These are phyloP conservation scores for Eremochloa ophiuroides DNA, from an alignment of 176 grass and related monocot species.

Conservation along the genomic window DNA sequence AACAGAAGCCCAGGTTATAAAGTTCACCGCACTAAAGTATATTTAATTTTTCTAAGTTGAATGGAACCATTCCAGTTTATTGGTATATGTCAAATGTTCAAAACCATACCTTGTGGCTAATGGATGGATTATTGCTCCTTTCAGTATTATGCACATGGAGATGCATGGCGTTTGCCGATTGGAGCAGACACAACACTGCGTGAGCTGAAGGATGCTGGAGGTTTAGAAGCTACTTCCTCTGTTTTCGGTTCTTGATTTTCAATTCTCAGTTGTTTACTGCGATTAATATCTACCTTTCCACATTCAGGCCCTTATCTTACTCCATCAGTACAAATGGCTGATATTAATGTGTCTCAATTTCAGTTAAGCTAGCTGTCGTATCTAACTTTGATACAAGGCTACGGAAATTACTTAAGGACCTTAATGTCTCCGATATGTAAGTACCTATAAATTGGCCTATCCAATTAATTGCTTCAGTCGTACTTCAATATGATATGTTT, in stretches of 20 bases:
- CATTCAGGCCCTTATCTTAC: background rate
- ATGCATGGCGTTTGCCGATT: constrained; percentile 67
- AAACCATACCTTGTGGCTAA: background rate
- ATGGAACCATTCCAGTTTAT: background rate
- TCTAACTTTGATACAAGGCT: constrained; percentile 89
- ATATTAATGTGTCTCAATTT: constrained; percentile 33
- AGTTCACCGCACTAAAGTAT: background rate
- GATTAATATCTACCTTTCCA: background rate
- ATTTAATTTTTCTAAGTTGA: background rate
- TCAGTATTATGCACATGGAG: constrained; percentile 69
- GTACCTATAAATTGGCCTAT: background rate
- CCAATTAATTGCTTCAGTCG: background rate
- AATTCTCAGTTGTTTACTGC: background rate
- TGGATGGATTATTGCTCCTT: constrained; percentile 6
- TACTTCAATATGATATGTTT: background rate
- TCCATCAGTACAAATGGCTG: background rate
- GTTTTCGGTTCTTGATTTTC: constrained; percentile 14
- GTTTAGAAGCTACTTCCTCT: constrained; percentile 45
- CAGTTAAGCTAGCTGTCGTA: constrained; percentile 94
- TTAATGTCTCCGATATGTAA: constrained; percentile 73
- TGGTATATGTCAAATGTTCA: background rate
- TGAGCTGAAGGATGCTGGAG: constrained; percentile 74
- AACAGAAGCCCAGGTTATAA: background rate
- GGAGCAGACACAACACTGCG: constrained; percentile 55
- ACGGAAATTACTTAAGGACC: constrained; percentile 67